Evolutionary conservation across 2,329 filamentous ascomycete species (phyloP), one percentile per base, ranked within the genome.

Genomic region (Xylariaceae sp.): DNA sequence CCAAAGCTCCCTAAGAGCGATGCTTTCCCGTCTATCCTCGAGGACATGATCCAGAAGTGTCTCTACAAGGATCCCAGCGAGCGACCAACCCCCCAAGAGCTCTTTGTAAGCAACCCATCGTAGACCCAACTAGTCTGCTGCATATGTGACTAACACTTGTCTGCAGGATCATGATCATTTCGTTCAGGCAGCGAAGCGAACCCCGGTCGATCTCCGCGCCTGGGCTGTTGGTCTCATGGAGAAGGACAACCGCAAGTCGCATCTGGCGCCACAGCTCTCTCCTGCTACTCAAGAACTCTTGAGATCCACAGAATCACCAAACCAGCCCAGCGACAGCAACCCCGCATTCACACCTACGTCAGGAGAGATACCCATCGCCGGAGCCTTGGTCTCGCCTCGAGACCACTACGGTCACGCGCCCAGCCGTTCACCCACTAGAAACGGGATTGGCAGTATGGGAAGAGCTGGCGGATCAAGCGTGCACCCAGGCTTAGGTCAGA

Each of bases 31-130:
- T 82, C 84, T 27, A 97, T 97, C 56, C 73, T 99, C 42, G 92
- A 97, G 62, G 90, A 97, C 58, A 96, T 97, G 83, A 92, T 97
- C 51, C 90, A 94, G 58, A 96, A 95, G 69, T 99, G 94, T 71
- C 74, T 99, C 58, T 85, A 86, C 68, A 99, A 99, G 74, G 84
- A 88, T 54, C 89, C 94, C 0, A 88, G 91, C 52, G 83, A 89
- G 64, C 83, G 94, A 45, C 94, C 92, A 45, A 97, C 94, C 5
- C 94, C 94, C 9, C 86, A 92, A 62, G 90, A 97, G 61, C 83
- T 99, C 53, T 96, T 89, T 71, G 90, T 95, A 77, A 36, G 33
- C 4, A 36, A 70, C 88, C 71, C 9, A 49, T 22, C 12, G 36
- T 31, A 5, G n/a, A 39, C 41, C 2, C 7, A 10, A 18, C 14